Evolutionary conservation across 352 stramenopile genomes (phyloP).

Genomic region (Pythium guiyangense): DNA sequence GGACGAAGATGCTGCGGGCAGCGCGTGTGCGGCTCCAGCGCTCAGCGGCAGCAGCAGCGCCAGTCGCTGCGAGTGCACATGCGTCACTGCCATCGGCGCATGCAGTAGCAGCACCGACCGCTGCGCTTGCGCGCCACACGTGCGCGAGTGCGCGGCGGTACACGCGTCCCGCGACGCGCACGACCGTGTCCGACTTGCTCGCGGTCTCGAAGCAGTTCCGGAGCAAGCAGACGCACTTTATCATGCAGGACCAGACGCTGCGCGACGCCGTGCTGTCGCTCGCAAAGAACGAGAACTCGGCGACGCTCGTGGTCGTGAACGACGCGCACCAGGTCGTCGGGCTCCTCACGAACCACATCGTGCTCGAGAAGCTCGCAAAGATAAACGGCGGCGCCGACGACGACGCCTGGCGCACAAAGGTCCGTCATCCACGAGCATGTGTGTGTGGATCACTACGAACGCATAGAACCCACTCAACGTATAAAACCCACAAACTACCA

Average conservation of each 20-base stretch:
- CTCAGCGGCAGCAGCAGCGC: no score
- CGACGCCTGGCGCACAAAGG: slow-evolving; percentile 54
- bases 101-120: no score
- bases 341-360: slow-evolving; percentile 70
- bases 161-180: slow-evolving; percentile 26
- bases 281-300: slow-evolving; percentile 70
- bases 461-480: background rate
- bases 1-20: no score
- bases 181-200: slow-evolving; percentile 65
- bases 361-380: slow-evolving; percentile 53
- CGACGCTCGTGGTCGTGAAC: slow-evolving; percentile 73
- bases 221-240: slow-evolving; percentile 70
- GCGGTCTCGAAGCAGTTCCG: slow-evolving; percentile 69
- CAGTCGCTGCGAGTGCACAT: no score
- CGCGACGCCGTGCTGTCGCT: slow-evolving; percentile 62
- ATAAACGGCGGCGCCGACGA: slow-evolving; percentile 36
- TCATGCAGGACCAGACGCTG: slow-evolving; percentile 57
- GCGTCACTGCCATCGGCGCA: no score
- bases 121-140: no score
- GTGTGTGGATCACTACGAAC: background rate
- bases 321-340: slow-evolving; percentile 64
- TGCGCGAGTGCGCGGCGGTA: background rate
- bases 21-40: no score
- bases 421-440: slow-evolving; percentile 15
- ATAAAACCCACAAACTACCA: no score